Conservation (phyloP, 75 land plant genomes). For the Selaginella moellendorffii region DNA sequence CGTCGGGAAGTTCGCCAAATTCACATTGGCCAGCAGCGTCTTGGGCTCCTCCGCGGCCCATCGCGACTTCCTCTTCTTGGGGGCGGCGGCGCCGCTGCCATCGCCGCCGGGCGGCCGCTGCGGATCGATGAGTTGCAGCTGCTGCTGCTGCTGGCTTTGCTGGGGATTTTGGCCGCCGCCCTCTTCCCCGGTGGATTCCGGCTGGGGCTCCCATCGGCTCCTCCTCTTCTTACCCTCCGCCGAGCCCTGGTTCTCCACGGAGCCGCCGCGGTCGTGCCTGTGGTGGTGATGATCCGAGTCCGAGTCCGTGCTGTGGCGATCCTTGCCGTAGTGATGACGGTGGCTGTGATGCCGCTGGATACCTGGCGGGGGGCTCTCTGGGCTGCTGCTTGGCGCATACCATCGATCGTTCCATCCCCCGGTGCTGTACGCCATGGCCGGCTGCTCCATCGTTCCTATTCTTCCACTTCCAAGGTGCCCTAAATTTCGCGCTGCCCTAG, state of each 20-base stretch:
- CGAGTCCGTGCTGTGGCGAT: slow-evolving; percentile 4
- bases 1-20: not conserved
- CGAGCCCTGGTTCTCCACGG: slow-evolving; percentile 12
- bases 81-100: not conserved
- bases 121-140: no score
- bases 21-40: slow-evolving; percentile 27
- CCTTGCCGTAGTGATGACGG: not conserved
- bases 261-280: slow-evolving; percentile 3
- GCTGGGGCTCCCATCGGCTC: slow-evolving; percentile 14
- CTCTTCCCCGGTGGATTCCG: not conserved
- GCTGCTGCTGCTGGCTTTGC: no score
- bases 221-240: slow-evolving; percentile 18
- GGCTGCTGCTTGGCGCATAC: not conserved
- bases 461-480: no score
- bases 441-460: not conserved
- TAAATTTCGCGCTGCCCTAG: no score
- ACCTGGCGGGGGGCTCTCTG: not conserved
- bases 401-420: not conserved
- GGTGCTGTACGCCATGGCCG: not conserved
- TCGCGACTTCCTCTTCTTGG: slow-evolving; percentile 24
- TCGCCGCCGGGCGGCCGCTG: slow-evolving; percentile 1
- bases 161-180: no score
- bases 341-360: not conserved
- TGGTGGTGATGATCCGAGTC: slow-evolving; percentile 9
- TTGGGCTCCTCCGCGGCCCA: slow-evolving; percentile 27